Base-by-base conservation (phyloP, 1,139 yeast species). In the Cylindricascospora bacillispora region DNA sequence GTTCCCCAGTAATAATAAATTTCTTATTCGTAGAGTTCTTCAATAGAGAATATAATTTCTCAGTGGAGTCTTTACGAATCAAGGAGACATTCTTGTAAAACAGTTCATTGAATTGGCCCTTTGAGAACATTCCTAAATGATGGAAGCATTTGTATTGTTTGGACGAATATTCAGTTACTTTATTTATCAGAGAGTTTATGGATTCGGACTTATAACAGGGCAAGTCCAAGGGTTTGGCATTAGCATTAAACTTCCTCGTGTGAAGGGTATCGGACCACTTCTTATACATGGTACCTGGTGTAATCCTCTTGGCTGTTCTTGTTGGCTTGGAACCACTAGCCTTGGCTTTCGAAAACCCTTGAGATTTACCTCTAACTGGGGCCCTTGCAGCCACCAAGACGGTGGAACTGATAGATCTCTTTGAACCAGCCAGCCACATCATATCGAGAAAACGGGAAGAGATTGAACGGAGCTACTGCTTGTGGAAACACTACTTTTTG, bases 91-190 rank as follows among this genome's bases (percentile, higher is more conserved):
- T 86, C 20, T 60, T 58, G 18, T 59, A 49, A 46, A 72, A 75
- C 27, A 74, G 45, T 51, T 78, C 89, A 41, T 71, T 70, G 47
- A 65, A 73, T 53, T 78, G 89, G 39, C 61, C 63, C 40, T 70
- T 73, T 43, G 70, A 70, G 52, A 78, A 77, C 0, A 73, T 57
- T 12, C 79, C 79, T 30, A 72, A 50, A 15, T 44, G 49, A 27
- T 39, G 45, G 20, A 52, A 32, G n/a, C 39, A 28, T 25, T 42
- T 41, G 24, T 40, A 41, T 25, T 50, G 56, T 12, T 34, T 34
- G 22, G 37, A 35, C 13, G 47, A 38, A 32, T 35, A 52, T 2
- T 36, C 29, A 3, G 43, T 21, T 2, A 52, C 48, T 17, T 41
- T 37, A 25, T 40, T 39, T 22, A 42, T 13, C 6, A 27, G 26